Base-by-base conservation (phyloP, 148 eudicot species). In the Nepenthes mirabilis region DNA sequence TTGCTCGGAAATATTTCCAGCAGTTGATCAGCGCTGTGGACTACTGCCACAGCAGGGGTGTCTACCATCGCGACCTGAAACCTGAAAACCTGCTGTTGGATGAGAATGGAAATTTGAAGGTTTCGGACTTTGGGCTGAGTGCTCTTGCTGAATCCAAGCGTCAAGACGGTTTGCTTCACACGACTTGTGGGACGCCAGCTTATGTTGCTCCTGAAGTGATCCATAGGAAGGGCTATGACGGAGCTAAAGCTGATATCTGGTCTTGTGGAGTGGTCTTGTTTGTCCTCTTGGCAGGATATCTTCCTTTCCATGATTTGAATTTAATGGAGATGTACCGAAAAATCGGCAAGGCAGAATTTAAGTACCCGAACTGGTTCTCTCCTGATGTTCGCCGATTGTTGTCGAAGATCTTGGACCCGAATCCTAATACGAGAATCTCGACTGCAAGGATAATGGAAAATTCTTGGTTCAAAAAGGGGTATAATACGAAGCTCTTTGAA, bases 171-270 rank as follows among this genome's bases (percentile, higher is more conserved):
- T 61, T 76, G 71, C 80, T 80, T 33, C 83, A 76, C 35, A 80
- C 80, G 1, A 76, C 75, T 2, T 80, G 83, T 68, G 80, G 80
- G 63, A 80, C 80, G n/a, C 80, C 80, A 37, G 83, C 83, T 8
- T 80, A 76, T 58, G 80, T 80, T 43, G 80, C 83, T 23, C 80
- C 83, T 0, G 80, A 80, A 67, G 80, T 76, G 34, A 80, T 76
- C 64, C 68, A 68, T 34, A 62, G 80, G 60, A 76, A 70, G 57
- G 78, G 83, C 2, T 80, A 80, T 68, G 80, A 75, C 56, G 83
- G 83, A 35, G 77, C 77, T 9, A 79, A 79, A 67, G 72, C 80
- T 34, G 83, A 79, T 73, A 70, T 76, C 11, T 80, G 83, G 83
- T 76, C 83, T 1, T 80, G 83, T 62, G 83, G 83, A 33, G 80